These are phyloP conservation scores for Dipteronia dyeriana DNA, from an alignment of 345 rosid species.

Conservation along the genomic window DNA sequence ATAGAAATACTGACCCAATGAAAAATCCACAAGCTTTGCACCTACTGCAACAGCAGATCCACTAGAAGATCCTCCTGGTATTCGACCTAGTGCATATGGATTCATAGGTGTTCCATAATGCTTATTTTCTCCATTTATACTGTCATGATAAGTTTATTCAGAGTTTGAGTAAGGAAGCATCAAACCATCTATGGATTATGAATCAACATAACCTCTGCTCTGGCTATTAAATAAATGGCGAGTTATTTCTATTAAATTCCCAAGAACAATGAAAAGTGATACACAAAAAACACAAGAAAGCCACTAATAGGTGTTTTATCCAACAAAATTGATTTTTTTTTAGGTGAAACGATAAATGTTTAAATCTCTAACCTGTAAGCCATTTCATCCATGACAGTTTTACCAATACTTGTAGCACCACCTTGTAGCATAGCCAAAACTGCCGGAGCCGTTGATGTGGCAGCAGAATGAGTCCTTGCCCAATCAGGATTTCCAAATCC, in stretches of 20 bases:
- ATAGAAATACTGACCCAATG: conserved; percentile 56
- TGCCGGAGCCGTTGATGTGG: conserved; percentile 68
- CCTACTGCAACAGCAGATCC: conserved; percentile 97
- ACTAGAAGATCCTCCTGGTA: conserved; percentile 96
- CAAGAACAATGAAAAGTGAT: not conserved
- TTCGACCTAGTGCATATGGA: conserved; percentile 71
- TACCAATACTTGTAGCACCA: conserved; percentile 76
- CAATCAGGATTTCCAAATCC: conserved; percentile 97
- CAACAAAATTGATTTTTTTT: not conserved
- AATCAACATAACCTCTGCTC: not conserved
- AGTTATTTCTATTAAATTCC: not conserved
- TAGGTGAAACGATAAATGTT: not conserved
- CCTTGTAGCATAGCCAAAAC: conserved; percentile 61
- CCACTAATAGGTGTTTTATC: not conserved
- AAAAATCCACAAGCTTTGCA: conserved; percentile 82
- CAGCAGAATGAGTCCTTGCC: conserved; percentile 75
- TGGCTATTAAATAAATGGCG: not conserved
- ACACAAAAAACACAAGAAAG: not conserved
- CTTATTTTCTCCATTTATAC: conserved; percentile 80
- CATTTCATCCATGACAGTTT: conserved; percentile 93
- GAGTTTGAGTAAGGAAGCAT: not conserved
- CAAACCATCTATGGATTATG: not conserved
- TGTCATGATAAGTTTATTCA: conserved; percentile 25
- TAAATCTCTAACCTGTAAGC: conserved; percentile 62
- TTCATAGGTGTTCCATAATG: conserved; percentile 89